Evolutionary conservation across 2,329 filamentous ascomycete species (phyloP), one percentile per base, ranked within the genome.

Genomic region (Pyricularia pennisetigena): DNA sequence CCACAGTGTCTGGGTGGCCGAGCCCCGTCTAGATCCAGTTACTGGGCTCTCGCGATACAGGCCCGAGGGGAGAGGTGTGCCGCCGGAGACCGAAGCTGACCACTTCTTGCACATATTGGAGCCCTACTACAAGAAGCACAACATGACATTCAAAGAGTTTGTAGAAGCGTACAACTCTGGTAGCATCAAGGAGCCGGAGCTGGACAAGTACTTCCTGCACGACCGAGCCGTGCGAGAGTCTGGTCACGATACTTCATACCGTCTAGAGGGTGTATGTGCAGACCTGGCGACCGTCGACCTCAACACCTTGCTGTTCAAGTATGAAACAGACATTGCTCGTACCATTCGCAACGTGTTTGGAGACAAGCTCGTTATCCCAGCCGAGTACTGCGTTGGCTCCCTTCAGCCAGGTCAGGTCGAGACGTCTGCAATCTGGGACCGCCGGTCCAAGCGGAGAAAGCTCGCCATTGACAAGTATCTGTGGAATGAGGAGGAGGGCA

Each of bases 191-290:
- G 94, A 98, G 79, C 93, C 94, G 0, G 92, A 97, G 71, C 83
- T 99, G 16, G 95, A 99, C 75, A 88, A 94, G 64, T 99, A 98
- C 79, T 98, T 98, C 80, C 81, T 97, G 75, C 95, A 99, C 77
- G 95, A 99, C 76, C 91, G 95, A 69, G 94, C 94, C 2, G 94
- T 98, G 41, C 90, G 95, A 72, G 95, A 99, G 79, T 97, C 94
- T 23, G 95, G 95, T 14, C 95, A 99, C 78, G 95, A 99, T 76
- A 99, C 95, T 2, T 92, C 92, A 20, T 98, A 98, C 79, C 92
- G 95, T 23, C 84, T 99, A 24, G 95, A 98, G 79, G 90, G 88
- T 64, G 85, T 96, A 28, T 94, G 91, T 73, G 95, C 92, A 12
- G 88, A 97, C 75, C 83, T 98, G 29, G 95, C 94, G 12, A 97